Conservation (phyloP, 306 rosid genomes). For the Cicer chorassanicum region DNA sequence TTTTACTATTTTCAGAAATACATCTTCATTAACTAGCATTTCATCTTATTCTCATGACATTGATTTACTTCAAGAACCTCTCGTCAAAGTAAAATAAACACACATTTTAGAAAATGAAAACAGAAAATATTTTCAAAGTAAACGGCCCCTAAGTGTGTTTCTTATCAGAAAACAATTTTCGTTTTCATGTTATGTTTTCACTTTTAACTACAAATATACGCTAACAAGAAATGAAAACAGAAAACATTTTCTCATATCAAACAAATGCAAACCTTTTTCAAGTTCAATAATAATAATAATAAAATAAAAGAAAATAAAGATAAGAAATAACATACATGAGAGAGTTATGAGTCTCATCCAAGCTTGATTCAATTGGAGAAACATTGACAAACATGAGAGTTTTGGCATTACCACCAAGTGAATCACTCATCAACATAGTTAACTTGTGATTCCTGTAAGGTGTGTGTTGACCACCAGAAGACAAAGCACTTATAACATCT, state of each 20-base stretch:
- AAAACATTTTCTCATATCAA: neutral
- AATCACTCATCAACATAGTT: constrained; percentile 98
- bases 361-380: constrained; percentile 84
- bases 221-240: neutral
- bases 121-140: no score
- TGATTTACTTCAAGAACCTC: no score
- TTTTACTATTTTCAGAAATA: no score
- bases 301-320: constrained; percentile 3
- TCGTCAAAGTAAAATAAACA: no score
- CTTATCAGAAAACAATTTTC: no score
- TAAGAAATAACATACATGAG: constrained; percentile 65
- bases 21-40: no score
- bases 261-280: neutral
- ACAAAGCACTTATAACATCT: constrained; percentile 85
- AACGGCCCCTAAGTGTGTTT: no score
- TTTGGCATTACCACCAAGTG: constrained; percentile 96
- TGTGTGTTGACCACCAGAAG: constrained; percentile 82
- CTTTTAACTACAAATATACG: no score
- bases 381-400: constrained; percentile 96
- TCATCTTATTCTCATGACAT: no score
- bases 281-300: neutral
- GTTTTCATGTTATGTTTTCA: no score
- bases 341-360: constrained; percentile 93
- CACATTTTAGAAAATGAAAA: no score
- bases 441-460: constrained; percentile 94